These are phyloP conservation scores for Cladophialophora psammophila DNA, from an alignment of 2,329 filamentous ascomycete species.

Conservation along the genomic window DNA sequence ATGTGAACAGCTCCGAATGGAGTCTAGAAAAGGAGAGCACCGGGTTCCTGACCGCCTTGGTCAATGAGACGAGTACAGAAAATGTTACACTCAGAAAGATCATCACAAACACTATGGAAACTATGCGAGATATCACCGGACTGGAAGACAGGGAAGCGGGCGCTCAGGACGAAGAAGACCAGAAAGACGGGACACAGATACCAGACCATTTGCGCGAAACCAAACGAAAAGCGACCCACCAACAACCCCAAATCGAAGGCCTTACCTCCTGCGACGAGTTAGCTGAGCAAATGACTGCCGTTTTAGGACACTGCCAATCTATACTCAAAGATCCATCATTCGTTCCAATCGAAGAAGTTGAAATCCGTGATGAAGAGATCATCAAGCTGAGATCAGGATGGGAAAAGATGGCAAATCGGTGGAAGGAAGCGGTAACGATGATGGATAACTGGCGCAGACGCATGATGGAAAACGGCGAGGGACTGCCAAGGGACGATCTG, in stretches of 20 bases:
- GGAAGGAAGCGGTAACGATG: constrained; percentile 86
- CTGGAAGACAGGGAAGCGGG: constrained; percentile 48
- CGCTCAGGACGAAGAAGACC: constrained; percentile 32
- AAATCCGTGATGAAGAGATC: constrained; percentile 92
- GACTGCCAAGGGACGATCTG: constrained; percentile 51
- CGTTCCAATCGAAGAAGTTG: constrained; percentile 92
- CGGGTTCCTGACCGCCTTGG: constrained; percentile 80
- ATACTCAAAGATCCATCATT: constrained; percentile 96
- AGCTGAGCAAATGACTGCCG: constrained; percentile 74
- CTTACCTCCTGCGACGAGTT: constrained; percentile 73
- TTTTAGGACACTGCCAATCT: constrained; percentile 80
- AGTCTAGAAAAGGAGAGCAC: constrained; percentile 86
- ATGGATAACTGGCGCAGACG: constrained; percentile 91
- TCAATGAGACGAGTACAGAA: constrained; percentile 74
- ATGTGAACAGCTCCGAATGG: constrained; percentile 65
- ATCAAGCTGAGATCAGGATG: constrained; percentile 80
- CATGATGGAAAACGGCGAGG: constrained; percentile 61
- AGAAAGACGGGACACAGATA: constrained; percentile 39
- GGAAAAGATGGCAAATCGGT: constrained; percentile 90
- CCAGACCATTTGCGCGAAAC: constrained; percentile 41
- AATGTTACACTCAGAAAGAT: constrained; percentile 82
- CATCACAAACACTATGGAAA: constrained; percentile 73
- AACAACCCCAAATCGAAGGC: constrained; percentile 12
- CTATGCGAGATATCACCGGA: constrained; percentile 68
- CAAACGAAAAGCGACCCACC: constrained; percentile 18